phyloP scores from a whole-genome alignment of 2,329 filamentous ascomycete species.

The Lithohypha guttulata region DNA sequence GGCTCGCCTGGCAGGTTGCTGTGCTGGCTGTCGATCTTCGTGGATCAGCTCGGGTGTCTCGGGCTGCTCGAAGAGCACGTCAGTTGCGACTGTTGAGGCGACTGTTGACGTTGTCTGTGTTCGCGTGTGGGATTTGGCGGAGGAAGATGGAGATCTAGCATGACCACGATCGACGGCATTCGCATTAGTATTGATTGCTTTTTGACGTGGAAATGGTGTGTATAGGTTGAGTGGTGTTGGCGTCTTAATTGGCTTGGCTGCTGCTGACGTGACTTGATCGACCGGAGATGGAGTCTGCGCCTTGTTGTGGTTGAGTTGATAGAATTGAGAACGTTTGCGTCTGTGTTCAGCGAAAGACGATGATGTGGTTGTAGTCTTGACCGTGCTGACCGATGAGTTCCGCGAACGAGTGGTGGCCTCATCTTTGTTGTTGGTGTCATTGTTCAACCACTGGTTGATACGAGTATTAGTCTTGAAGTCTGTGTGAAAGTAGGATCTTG shows the following conservation, averaged over 20 bases:
- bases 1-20: constrained; percentile 4
- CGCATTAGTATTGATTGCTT: background rate
- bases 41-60: constrained; percentile 7
- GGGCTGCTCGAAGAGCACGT: constrained; percentile 13
- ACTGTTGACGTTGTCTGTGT: constrained; percentile 21
- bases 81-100: constrained; percentile 17
- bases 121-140: background rate
- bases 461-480: constrained; percentile 16
- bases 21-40: background rate
- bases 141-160: background rate
- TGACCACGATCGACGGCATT: background rate
- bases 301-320: constrained; percentile 14
- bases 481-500: background rate
- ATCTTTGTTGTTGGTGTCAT: background rate
- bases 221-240: constrained; percentile 7
- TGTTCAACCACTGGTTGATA: constrained; percentile 19
- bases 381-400: constrained; percentile 16
- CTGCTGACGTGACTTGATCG: constrained; percentile 9
- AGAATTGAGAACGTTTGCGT: constrained; percentile 20
- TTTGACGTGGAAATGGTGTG: constrained; percentile 3
- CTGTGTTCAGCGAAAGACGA: constrained; percentile 21
- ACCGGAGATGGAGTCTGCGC: constrained; percentile 9
- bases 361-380: constrained; percentile 15
- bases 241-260: constrained; percentile 11
- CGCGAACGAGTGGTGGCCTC: constrained; percentile 6